Evolutionary conservation across 805 yeast genomes (phyloP), one percentile per base, ranked within the genome.

Genomic region (Tetrapisispora pingtungensis): DNA sequence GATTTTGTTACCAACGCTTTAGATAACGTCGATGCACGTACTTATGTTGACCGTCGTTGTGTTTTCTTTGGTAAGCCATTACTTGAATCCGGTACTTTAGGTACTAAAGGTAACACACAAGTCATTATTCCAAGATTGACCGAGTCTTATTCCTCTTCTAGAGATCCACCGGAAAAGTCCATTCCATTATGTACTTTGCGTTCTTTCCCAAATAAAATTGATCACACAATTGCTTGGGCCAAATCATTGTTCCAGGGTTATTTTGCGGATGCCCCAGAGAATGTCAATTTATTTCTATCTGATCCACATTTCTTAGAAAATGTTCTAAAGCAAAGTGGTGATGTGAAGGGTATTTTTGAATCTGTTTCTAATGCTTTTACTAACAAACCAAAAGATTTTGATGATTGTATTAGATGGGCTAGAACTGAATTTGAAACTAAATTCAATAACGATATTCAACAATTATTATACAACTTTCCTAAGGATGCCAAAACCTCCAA

Each of bases 221-320:
- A 93, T 63, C 99, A 93, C 62, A 93, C 99, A 1, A 93, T 93
- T 68, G 97, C 98, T 6, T 93, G 99, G 99, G 95, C 97, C 14
- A 94, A 94, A 69, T 80, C 88, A 17, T 72, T 87, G 60, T 93
- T 93, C 74, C 93, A 84, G 71, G 96, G 93, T 18, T 87, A 79
- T 59, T 93, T 93, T 65, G 72, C 79, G 32, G 96, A 90, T 48
- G 74, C 87, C n/a, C 89, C 96, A 17, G 96, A 86, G 65, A 87
- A 87, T 57, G 97, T 89, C 44, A 93, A 93, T 64, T 67, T 86
- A 60, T 93, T 88, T 66, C 70, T 93, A 61, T 72, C 89, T 30
- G 96, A 93, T 67, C 93, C 96, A 49, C 82, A 88, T 67, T 93
- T 81, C 65, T 90, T 90, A 37, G 97, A 90, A 68, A 79, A 81